A percentile compares a stretch with the other conserved stretches of the same genome.
Evolutionary conservation across 352 stramenopile genomes (phyloP).

Genomic region (Phytophthora boehmeriae): DNA sequence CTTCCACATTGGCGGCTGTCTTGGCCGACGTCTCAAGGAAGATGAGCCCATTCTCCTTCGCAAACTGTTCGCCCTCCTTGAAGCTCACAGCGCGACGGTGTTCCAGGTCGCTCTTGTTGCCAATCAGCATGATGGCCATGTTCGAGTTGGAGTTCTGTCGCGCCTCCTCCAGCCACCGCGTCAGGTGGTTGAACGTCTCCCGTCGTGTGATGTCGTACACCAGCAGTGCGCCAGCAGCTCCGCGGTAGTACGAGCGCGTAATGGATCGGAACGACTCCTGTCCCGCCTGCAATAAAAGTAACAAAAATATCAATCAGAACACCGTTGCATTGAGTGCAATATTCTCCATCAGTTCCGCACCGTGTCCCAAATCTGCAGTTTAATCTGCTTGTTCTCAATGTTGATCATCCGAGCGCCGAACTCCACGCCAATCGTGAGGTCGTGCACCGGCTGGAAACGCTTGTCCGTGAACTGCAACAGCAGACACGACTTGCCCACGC

Average conservation of each 20-base stretch:
- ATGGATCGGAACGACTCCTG: slow-evolving; percentile 99
- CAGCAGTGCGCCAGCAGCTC: slow-evolving; percentile 95
- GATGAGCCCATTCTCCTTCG: slow-evolving; percentile 99
- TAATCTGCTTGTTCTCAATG: slow-evolving; percentile 98
- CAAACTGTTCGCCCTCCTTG: slow-evolving; percentile 98
- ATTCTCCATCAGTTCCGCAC: slow-evolving; percentile 30
- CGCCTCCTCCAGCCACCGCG: slow-evolving; percentile 98
- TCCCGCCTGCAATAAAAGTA: slow-evolving; percentile 81
- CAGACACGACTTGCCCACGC: slow-evolving; percentile 99
- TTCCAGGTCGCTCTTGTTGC: slow-evolving; percentile 98
- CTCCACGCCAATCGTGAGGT: slow-evolving; percentile 99
- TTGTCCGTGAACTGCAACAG: slow-evolving; percentile 99
- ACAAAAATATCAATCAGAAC: slow-evolving; percentile 36
- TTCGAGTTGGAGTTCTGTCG: slow-evolving; percentile 98
- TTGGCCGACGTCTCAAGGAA: slow-evolving; percentile 99
- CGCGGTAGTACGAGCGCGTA: slow-evolving; percentile 99
- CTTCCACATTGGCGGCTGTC: slow-evolving; percentile 98
- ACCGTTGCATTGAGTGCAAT: background rate
- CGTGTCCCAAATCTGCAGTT: slow-evolving; percentile 98
- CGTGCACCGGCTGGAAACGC: slow-evolving; percentile 98
- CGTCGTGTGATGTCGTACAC: slow-evolving; percentile 99
- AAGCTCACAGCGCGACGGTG: slow-evolving; percentile 95
- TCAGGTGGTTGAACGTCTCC: slow-evolving; percentile 99
- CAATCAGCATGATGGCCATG: slow-evolving; percentile 99
- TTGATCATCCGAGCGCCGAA: slow-evolving; percentile 99